Evolutionary conservation across 2,329 filamentous ascomycete genomes (phyloP), one percentile per base, ranked within the genome.

Genomic region (Parasarocladium wereldwijsianum): DNA sequence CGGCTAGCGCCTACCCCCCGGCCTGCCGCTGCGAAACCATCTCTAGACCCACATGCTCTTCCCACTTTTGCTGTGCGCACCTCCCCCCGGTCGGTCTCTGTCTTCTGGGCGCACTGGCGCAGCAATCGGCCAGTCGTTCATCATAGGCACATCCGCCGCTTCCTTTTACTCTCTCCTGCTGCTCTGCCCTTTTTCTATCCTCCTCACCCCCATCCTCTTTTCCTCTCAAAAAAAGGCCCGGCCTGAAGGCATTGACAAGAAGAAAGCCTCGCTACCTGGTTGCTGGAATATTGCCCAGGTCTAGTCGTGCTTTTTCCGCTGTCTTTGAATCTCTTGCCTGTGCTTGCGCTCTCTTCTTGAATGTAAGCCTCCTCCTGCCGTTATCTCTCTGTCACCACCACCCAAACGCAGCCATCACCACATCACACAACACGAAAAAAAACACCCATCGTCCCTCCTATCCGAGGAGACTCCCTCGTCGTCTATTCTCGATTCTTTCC

Each of bases 271-370:
- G 14, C 23, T 36, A 15, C 32, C 27, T 37, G 43, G 47, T 52
- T 54, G 51, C 51, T 54, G 51, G 49, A 54, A 54, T 51, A 54
- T 51, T 51, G 51, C 51, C 46, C 43, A 42, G 46, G 46, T 40
- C n/a, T n/a, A n/a, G n/a, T n/a, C n/a, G n/a, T 27, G 23, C 18
- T 33, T 15, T 19, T 33, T 16, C 34, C 34, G 29, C 34, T 30
- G 34, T 25, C 22, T 32, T 38, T 36, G 28, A 31, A 35, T 38
- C 27, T 15, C 36, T 17, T 20, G 10, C 6, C 18, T 13, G 4
- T n/a, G 30, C 21, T 27, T 17, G 13, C 23, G 13, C 6, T 24
- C 21, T 18, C 24, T 28, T 21, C 17, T 31, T 28, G 25, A 19
- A 9, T 35, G 34, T 34, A 38, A 39, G 27, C 33, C 36, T 27